Evolutionary conservation across 2,329 filamentous ascomycete genomes (phyloP).

Genomic region (Aspergillus sp.): DNA sequence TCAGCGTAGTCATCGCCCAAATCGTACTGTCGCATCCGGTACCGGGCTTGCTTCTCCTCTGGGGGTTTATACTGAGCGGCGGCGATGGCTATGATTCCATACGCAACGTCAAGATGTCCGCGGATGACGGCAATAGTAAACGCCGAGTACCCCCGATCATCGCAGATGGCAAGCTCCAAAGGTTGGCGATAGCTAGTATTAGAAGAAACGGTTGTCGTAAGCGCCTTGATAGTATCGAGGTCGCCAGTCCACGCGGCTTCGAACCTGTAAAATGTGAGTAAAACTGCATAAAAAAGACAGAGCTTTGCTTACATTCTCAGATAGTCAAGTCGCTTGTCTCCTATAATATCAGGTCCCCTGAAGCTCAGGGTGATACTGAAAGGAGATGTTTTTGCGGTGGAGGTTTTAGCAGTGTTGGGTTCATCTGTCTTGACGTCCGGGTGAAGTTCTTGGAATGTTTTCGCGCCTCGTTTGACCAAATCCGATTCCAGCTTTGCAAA

Average conservation of each 20-base stretch:
- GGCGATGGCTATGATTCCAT: constrained; percentile 70
- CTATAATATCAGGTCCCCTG: constrained; percentile 53
- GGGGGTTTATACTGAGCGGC: constrained; percentile 68
- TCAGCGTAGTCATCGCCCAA: constrained; percentile 45
- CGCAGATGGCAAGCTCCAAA: constrained; percentile 65
- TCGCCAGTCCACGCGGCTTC: constrained; percentile 75
- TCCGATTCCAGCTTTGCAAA: constrained; percentile 60
- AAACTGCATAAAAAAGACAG: constrained; percentile 28
- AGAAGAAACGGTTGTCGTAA: constrained; percentile 42
- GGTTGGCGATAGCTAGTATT: constrained; percentile 59
- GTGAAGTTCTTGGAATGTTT: constrained; percentile 68
- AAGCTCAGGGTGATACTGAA: constrained; percentile 62
- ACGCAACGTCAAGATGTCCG: constrained; percentile 68
- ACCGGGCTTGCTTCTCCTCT: constrained; percentile 52
- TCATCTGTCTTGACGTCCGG: constrained; percentile 42
- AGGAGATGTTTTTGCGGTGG: constrained; percentile 28
- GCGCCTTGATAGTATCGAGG: constrained; percentile 58
- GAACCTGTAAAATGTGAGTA: constrained; percentile 30
- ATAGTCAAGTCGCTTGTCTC: constrained; percentile 63
- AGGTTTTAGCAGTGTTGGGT: background rate
- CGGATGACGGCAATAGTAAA: constrained; percentile 71
- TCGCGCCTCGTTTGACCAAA: constrained; percentile 64
- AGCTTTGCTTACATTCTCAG: constrained; percentile 59
- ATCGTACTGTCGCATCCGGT: constrained; percentile 37
- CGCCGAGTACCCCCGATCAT: constrained; percentile 58